A percentile compares a stretch with the other conserved stretches of the same genome.
Conservation (phyloP, 306 rosid genomes). For the Castanospermum australe region DNA sequence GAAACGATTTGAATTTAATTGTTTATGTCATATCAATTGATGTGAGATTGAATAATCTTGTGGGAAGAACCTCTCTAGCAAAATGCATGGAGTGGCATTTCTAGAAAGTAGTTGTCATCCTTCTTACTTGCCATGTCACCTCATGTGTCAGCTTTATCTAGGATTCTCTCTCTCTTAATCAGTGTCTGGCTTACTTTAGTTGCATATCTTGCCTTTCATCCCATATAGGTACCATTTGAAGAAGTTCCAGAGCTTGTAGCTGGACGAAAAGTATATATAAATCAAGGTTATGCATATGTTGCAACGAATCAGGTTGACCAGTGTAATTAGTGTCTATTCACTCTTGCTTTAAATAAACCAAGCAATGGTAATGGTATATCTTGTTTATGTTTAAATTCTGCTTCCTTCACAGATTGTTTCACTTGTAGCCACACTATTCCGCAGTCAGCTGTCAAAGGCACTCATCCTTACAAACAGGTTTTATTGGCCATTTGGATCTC, state of each 20-base stretch:
- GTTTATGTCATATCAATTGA: neutral
- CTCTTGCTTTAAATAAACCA: neutral
- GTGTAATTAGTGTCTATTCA: slow-evolving; percentile 18
- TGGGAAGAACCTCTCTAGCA: neutral
- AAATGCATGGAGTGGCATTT: neutral
- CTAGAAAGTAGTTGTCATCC: neutral
- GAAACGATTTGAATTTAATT: slow-evolving; percentile 4
- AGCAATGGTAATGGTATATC: slow-evolving; percentile 10
- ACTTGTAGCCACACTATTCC: slow-evolving; percentile 74
- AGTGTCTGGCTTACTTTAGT: slow-evolving; percentile 12
- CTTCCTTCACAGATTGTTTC: slow-evolving; percentile 65
- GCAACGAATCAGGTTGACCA: slow-evolving; percentile 80
- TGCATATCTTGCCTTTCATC: slow-evolving; percentile 11
- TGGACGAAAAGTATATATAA: slow-evolving; percentile 76
- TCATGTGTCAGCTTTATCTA: neutral
- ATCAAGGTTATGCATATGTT: slow-evolving; percentile 79
- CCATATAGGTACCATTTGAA: slow-evolving; percentile 84
- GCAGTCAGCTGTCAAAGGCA: slow-evolving; percentile 79
- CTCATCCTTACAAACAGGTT: slow-evolving; percentile 90
- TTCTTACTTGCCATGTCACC: neutral
- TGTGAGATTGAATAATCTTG: slow-evolving; percentile 8
- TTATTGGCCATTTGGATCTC: slow-evolving; percentile 20
- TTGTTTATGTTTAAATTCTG: slow-evolving; percentile 18
- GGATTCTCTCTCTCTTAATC: neutral
- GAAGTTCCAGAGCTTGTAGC: slow-evolving; percentile 97